Base-by-base conservation (phyloP, 805 yeast genomes). In the Sugiyamaella marilandica region DNA sequence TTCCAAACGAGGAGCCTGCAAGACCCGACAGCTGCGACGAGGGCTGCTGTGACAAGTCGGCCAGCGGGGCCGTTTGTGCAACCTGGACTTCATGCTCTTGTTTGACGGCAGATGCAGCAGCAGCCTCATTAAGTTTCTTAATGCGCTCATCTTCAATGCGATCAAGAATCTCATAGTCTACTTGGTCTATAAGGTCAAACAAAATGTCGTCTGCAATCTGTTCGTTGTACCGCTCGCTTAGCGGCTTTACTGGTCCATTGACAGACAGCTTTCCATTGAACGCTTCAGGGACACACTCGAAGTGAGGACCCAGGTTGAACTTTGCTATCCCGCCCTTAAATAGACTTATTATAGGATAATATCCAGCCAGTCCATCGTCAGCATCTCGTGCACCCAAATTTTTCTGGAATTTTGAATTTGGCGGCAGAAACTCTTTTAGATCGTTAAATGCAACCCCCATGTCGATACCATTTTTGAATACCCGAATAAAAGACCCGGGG, bases 291-390 rank as follows among this genome's bases (percentile, higher is more conserved):
- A 70, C 68, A 49, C 61, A 74, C 55, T 74, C 73, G 59, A 90
- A 78, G 10, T 81, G 74, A 0, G 88, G 85, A 0, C 90, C 86
- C 2, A 88, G 75, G 57, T 86, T 82, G 52, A 92, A 66, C 54
- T 78, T 73, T 4, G 87, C 95, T 9, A 78, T 71, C 0, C 98
- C 98, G 2, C 85, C 85, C 58, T 81, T 81, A 65, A 81, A 94
- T 24, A 85, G 86, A 51, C 96, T 86, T 33, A 88, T 75, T 72
- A 90, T 87, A 1, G 99, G 98, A 69, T 83, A 94, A 65, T 94
- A 94, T 0, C 98, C 99, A 51, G 89, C 70, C 41, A 81, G 72
- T 0, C 96, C 96, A 65, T 94, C 97, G 65, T 94, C 95, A 7
- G 59, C 60, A 9, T 64, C 58, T 2, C 59, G 59, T 2, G 61